A percentile compares a stretch with the other conserved stretches of the same genome.
Conservation (phyloP, 1,284 basidiomycete species). For the Mycena sp. region DNA sequence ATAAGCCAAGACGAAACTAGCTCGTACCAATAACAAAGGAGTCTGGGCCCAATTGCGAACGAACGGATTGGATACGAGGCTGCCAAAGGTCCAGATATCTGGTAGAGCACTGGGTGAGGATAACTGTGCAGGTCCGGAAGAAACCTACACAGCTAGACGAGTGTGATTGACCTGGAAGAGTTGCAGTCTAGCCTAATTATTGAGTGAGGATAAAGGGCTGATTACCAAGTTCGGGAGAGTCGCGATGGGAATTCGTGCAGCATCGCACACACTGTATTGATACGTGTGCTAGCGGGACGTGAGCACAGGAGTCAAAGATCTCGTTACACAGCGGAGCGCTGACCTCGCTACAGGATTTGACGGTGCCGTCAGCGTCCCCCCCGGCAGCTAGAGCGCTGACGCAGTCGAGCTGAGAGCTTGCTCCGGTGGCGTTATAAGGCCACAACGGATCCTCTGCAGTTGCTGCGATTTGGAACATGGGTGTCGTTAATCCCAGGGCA, state of each 20-base stretch:
- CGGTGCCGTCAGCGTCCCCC: slow-evolving; percentile 48
- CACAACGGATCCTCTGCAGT: slow-evolving; percentile 61
- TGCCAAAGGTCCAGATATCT: slow-evolving; percentile 64
- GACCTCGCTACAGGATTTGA: slow-evolving; percentile 53
- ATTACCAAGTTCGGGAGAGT: slow-evolving; percentile 58
- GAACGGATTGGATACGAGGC: slow-evolving; percentile 56
- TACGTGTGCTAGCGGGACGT: slow-evolving; percentile 49
- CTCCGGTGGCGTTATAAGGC: slow-evolving; percentile 55
- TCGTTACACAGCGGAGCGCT: slow-evolving; percentile 34
- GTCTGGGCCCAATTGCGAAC: slow-evolving; percentile 54
- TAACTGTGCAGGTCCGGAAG: not conserved
- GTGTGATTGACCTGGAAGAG: slow-evolving; percentile 58
- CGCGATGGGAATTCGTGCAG: slow-evolving; percentile 52
- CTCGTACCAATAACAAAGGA: slow-evolving; percentile 54
- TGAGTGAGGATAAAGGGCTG: not conserved
- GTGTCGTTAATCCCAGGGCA: slow-evolving; percentile 45
- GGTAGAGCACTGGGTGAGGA: not conserved
- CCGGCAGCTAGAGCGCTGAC: slow-evolving; percentile 57
- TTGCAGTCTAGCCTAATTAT: not conserved
- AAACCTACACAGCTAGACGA: slow-evolving; percentile 54
- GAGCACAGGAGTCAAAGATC: not conserved
- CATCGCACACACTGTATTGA: slow-evolving; percentile 61
- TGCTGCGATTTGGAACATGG: slow-evolving; percentile 55
- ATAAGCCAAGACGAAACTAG: not conserved
- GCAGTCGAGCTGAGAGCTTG: slow-evolving; percentile 53